Evolutionary conservation across 129 eudicot species (phyloP), one percentile per base, ranked within the genome.

Genomic region (Helichrysum umbraculigerum): DNA sequence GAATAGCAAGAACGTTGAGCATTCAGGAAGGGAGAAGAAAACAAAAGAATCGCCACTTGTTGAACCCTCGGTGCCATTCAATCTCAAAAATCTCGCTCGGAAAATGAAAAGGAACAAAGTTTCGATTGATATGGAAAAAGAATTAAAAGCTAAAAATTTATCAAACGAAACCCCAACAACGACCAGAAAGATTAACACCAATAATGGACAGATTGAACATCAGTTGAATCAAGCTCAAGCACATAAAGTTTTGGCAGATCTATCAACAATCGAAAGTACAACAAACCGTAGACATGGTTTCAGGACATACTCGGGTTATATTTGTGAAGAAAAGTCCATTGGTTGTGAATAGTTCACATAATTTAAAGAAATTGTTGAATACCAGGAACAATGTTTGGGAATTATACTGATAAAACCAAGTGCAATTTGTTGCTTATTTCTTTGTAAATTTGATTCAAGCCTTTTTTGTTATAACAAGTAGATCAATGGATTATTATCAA

Each of bases 231-330:
- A 7, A 75, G 82, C 64, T 69, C 81, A 44, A 80, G 83, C 66
- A 73, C 85, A 16, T 60, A 79, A 72, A 66, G 71, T 65, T 73
- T 76, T 14, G 81, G 34, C 69, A 76, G 72, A 78, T 63, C 77
- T 39, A 44, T 50, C 28, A 81, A 22, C 17, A 70, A 59, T 52
- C 71, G 62, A 62, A 83, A 71, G 59, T 67, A 54, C 28, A 75
- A 56, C 50, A 84, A 62, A 25, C 81, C 4, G 33, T 79, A 70
- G 2, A 30, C 33, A 1, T 30, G 33, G 33, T 30, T 30, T 30
- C 3, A 30, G 33, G 33, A 1, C 33, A 30, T 1, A 30, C 2
- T 30, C 33, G 3, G 33, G 33, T 30, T n/a, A n/a, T n/a, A n/a
- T n/a, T n/a, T n/a, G n/a, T n/a, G n/a, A n/a, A n/a, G n/a, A n/a